Evolutionary conservation across 495 filamentous ascomycete genomes (phyloP).

Genomic region (Podospora pseudocomata): DNA sequence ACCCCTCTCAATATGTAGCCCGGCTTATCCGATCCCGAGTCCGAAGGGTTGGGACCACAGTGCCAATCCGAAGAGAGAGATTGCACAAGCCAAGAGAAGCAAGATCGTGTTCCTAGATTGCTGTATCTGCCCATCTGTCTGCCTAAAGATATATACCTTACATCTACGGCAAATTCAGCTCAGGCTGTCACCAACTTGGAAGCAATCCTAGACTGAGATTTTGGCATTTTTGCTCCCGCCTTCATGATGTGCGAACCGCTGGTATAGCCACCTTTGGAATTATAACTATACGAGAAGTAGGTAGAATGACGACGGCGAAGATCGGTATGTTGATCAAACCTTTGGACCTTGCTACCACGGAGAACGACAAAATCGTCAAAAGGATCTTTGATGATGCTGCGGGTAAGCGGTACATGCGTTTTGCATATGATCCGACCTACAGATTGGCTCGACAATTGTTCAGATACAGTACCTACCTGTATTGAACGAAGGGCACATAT

Average conservation of each 20-base stretch:
- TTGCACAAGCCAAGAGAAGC: neutral
- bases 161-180: too few species aligned
- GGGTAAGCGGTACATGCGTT: neutral
- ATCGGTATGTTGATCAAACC: neutral
- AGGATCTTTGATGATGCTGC: constrained; percentile 7
- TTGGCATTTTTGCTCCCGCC: constrained; percentile 7
- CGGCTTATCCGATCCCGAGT: neutral
- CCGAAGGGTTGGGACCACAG: neutral
- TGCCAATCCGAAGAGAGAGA: neutral
- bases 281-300: neutral
- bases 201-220: constrained; percentile 8
- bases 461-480: neutral
- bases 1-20: neutral
- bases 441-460: constrained; percentile 6
- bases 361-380: constrained; percentile 3
- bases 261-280: constrained; percentile 8
- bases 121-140: too few species aligned
- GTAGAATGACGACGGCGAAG: neutral
- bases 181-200: neutral
- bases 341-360: neutral
- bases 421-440: constrained; percentile 9
- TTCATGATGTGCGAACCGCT: constrained; percentile 11
- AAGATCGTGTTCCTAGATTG: too few species aligned
- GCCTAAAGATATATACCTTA: too few species aligned
- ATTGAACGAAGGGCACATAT: neutral